Evolutionary conservation across 768 basidiomycete genomes (phyloP).

Genomic region (Lactifluus hygrophoroides): DNA sequence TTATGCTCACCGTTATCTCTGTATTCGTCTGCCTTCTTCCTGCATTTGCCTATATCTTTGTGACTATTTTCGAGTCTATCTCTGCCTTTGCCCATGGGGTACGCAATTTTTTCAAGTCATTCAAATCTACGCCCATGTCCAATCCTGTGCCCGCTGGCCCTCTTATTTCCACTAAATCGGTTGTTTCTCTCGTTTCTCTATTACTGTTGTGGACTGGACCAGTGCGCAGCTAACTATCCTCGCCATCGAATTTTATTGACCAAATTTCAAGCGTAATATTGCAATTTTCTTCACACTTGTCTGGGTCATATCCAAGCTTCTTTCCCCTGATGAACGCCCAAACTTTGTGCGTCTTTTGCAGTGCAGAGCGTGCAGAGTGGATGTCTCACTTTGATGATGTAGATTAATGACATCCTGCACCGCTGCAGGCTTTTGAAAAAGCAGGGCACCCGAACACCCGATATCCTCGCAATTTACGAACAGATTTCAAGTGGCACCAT

Average conservation of each 20-base stretch:
- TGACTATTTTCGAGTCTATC: too few relatives aligned
- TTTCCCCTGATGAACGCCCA: not conserved
- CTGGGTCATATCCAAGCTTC: not conserved
- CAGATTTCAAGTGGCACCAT: not conserved
- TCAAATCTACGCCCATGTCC: not conserved
- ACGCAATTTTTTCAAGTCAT: not conserved
- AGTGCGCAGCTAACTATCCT: not conserved
- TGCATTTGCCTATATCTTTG: too few relatives aligned
- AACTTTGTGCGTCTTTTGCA: not conserved
- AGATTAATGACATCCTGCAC: not conserved
- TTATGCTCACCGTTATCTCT: not conserved
- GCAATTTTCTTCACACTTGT: not conserved
- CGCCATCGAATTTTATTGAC: not conserved
- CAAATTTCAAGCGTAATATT: not conserved
- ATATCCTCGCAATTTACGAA: slow-evolving; percentile 2
- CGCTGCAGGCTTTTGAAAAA: not conserved
- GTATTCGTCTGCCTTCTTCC: not conserved
- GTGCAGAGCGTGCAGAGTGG: not conserved
- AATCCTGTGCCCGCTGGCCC: not conserved
- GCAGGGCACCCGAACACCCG: not conserved
- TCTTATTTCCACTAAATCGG: not conserved
- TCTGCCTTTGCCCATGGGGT: too few relatives aligned
- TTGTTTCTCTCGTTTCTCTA: not conserved
- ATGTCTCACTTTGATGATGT: not conserved
- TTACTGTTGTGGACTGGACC: not conserved